Evolutionary conservation across 1,139 yeast genomes (phyloP).

Genomic region (Geotrichum carabidarum): DNA sequence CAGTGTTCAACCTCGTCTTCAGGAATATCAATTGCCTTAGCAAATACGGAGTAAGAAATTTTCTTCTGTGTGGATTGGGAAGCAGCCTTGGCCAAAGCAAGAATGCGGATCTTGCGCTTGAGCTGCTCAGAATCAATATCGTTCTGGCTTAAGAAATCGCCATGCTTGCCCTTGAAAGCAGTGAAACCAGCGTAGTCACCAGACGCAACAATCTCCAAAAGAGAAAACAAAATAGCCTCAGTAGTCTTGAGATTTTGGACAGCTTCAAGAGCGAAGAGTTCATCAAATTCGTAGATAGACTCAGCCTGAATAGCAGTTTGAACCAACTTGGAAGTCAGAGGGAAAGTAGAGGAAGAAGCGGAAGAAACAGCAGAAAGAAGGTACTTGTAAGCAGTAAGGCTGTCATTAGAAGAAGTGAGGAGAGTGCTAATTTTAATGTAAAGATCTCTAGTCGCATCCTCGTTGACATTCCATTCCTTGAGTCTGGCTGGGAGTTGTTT

Average conservation of each 20-base stretch:
- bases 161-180: slow-evolving; percentile 20
- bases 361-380: slow-evolving; percentile 32
- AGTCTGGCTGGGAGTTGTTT: slow-evolving; percentile 40
- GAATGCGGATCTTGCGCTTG: slow-evolving; percentile 30
- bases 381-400: slow-evolving; percentile 31
- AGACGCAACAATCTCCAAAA: slow-evolving; percentile 33
- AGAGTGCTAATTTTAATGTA: slow-evolving; percentile 32
- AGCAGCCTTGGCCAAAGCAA: slow-evolving; percentile 30
- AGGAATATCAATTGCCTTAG: slow-evolving; percentile 34
- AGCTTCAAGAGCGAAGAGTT: slow-evolving; percentile 34
- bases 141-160: slow-evolving; percentile 22
- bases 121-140: slow-evolving; percentile 28
- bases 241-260: slow-evolving; percentile 30
- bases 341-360: slow-evolving; percentile 24
- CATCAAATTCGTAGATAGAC: slow-evolving; percentile 35
- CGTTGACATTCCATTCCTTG: slow-evolving; percentile 36
- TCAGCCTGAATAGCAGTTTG: slow-evolving; percentile 29
- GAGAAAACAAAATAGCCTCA: slow-evolving; percentile 28
- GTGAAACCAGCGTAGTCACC: slow-evolving; percentile 36
- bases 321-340: slow-evolving; percentile 31
- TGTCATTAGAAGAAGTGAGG: slow-evolving; percentile 26
- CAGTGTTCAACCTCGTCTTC: slow-evolving; percentile 40
- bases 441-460: slow-evolving; percentile 30
- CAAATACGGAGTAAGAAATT: slow-evolving; percentile 36
- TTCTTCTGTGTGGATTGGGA: slow-evolving; percentile 27